Percentiles rank a stretch among this genome's conserved stretches.
These are phyloP conservation scores for Alternaria hordeiaustralica DNA, from an alignment of 2,329 filamentous ascomycete genomes.

Conservation along the genomic window DNA sequence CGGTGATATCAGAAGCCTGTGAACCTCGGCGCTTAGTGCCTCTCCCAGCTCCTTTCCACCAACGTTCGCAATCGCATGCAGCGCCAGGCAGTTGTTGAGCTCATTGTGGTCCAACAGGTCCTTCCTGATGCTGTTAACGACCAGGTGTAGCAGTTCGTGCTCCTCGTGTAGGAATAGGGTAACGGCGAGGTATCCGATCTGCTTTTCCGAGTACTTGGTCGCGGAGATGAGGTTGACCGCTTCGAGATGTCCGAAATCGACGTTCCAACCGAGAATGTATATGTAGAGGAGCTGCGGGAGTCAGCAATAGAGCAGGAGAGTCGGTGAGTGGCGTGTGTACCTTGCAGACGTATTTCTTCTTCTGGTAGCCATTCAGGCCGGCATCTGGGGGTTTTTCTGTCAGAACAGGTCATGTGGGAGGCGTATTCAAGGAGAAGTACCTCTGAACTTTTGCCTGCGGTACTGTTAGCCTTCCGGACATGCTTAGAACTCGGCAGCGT, in stretches of 20 bases:
- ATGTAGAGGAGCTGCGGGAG: conserved; percentile 80
- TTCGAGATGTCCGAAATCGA: conserved; percentile 98
- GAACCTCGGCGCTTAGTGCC: conserved; percentile 88
- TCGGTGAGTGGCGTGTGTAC: conserved; percentile 45
- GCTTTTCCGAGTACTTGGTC: conserved; percentile 97
- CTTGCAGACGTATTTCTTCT: conserved; percentile 99
- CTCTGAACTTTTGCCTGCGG: conserved; percentile 88
- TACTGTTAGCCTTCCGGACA: conserved; percentile 30
- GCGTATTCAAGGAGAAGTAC: conserved; percentile 41
- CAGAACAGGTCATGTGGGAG: conserved; percentile 14
- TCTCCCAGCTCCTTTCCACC: conserved; percentile 97
- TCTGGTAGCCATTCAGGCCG: conserved; percentile 93
- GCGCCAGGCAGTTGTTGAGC: conserved; percentile 92
- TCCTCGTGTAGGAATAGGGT: conserved; percentile 97
- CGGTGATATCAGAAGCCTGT: conserved; percentile 93
- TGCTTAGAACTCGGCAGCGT: conserved; percentile 6
- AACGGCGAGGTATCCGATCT: conserved; percentile 97
- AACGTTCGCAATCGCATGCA: conserved; percentile 98
- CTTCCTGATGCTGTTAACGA: conserved; percentile 98
- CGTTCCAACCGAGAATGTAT: conserved; percentile 98
- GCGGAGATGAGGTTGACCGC: conserved; percentile 97
- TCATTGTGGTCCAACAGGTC: conserved; percentile 95
- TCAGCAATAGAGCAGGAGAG: conserved; percentile 11
- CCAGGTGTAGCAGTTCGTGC: conserved; percentile 92
- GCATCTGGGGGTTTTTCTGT: conserved; percentile 64